phyloP scores from a whole-genome alignment of 768 basidiomycete genomes.

The Roridomyces roridus region DNA sequence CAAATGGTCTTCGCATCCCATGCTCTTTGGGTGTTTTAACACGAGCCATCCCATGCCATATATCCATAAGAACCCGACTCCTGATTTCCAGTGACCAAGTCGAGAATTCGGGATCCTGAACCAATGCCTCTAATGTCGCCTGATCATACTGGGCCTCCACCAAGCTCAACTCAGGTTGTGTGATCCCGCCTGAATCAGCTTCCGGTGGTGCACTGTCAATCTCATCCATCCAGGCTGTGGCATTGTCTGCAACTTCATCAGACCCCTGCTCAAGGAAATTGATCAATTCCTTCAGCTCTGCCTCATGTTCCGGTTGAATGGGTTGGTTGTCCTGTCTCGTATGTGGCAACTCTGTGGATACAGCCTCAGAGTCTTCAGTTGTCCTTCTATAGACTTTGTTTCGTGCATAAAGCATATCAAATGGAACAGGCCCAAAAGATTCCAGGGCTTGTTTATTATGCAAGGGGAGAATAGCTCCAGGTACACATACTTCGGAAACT shows the following conservation, averaged over 20 bases:
- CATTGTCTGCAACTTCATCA: neutral
- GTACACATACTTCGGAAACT: no score
- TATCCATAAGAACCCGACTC: slow-evolving; percentile 4
- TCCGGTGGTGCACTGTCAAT: neutral
- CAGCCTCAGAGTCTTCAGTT: no score
- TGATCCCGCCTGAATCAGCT: neutral
- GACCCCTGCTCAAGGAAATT: neutral
- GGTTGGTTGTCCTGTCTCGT: no score
- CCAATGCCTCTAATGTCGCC: neutral
- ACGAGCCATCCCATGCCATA: slow-evolving; percentile 9
- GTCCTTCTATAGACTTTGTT: no score
- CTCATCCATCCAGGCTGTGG: neutral
- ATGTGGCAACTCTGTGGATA: no score
- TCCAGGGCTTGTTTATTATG: neutral
- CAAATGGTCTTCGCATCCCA: no score
- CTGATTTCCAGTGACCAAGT: neutral
- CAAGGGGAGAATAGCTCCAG: neutral
- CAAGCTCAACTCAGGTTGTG: no score
- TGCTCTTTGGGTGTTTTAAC: no score
- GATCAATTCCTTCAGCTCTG: neutral
- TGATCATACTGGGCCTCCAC: neutral
- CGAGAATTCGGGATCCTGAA: slow-evolving; percentile 1
- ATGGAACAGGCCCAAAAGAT: neutral
- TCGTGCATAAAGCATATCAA: neutral
- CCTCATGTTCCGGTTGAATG: no score